Conservation (phyloP, 1,284 basidiomycete genomes). For the Papiliotrema laurentii region DNA sequence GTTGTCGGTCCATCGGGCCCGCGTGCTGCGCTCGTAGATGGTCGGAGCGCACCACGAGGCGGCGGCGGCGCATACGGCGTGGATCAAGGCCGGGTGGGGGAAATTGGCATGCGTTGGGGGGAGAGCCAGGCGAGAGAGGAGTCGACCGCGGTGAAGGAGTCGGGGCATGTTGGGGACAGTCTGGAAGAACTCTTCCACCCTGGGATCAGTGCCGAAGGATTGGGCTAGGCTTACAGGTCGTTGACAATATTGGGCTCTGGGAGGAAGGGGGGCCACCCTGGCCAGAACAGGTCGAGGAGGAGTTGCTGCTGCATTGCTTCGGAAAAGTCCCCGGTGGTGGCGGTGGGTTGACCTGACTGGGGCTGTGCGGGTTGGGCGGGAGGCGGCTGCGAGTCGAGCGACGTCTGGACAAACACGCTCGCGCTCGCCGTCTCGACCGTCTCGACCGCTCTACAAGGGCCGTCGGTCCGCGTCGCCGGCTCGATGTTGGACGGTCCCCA, state of each 20-base stretch:
- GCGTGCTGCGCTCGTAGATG: constrained; percentile 21
- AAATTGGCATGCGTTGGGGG: constrained; percentile 50
- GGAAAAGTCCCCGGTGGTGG: constrained; percentile 4
- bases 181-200: constrained; percentile 45
- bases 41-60: constrained; percentile 33
- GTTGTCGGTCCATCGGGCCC: constrained; percentile 4
- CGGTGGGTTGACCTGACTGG: not conserved
- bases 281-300: constrained; percentile 45
- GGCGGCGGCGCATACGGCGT: constrained; percentile 48
- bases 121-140: constrained; percentile 48
- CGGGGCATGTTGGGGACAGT: constrained; percentile 40
- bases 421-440: too few species aligned
- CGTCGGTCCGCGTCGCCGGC: not conserved
- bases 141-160: constrained; percentile 43
- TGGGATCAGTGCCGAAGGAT: constrained; percentile 6
- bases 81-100: constrained; percentile 49
- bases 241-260: constrained; percentile 46
- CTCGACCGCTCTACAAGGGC: constrained; percentile 2
- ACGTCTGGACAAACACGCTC: not conserved
- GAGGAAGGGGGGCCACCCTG: constrained; percentile 45
- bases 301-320: constrained; percentile 33
- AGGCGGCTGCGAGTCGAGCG: not conserved
- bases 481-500: not conserved
- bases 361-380: not conserved
- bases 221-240: constrained; percentile 33